phyloP scores from a whole-genome alignment of 139 green algal species.

The Micromonas pusilla region DNA sequence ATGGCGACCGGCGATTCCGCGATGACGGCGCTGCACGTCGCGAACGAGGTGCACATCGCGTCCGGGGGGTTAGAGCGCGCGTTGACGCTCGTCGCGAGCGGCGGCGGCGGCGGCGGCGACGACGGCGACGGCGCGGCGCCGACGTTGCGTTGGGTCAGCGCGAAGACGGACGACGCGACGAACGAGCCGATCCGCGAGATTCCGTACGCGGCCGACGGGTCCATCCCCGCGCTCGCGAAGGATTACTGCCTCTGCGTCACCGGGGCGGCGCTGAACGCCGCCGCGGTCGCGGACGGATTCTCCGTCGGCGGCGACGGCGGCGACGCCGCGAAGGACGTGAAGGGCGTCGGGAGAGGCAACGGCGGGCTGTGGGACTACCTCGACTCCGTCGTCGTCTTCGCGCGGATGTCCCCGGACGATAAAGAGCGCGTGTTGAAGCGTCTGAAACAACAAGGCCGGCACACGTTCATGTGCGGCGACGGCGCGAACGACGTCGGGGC shows the following conservation, averaged over 20 bases:
- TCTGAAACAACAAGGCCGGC: constrained; percentile 21
- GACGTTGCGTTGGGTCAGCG: constrained; percentile 1
- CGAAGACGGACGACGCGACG: background rate
- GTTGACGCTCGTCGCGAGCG: constrained; percentile 6
- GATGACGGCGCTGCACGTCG: constrained; percentile 36
- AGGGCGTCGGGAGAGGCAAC: background rate
- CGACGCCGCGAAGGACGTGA: background rate
- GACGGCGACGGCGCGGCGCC: background rate
- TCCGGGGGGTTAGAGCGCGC: constrained; percentile 8
- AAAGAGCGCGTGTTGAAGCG: constrained; percentile 29
- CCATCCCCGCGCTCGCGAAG: constrained; percentile 19
- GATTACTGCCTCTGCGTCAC: constrained; percentile 19
- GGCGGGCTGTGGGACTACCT: constrained; percentile 21
- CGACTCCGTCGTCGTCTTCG: constrained; percentile 23
- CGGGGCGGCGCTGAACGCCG: constrained; percentile 7
- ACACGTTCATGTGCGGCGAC: constrained; percentile 40
- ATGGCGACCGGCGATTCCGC: constrained; percentile 38
- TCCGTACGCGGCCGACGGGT: constrained; percentile 10
- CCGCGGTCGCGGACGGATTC: background rate
- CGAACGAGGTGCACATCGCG: constrained; percentile 28
- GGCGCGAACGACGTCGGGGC: constrained; percentile 39
- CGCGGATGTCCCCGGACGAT: constrained; percentile 35
- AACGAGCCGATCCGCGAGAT: background rate
- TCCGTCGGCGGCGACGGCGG: background rate
- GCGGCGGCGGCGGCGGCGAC: too few relatives aligned